These are phyloP conservation scores for Simplicillium aogashimaense DNA, from an alignment of 2,329 filamentous ascomycete genomes.

Conservation along the genomic window DNA sequence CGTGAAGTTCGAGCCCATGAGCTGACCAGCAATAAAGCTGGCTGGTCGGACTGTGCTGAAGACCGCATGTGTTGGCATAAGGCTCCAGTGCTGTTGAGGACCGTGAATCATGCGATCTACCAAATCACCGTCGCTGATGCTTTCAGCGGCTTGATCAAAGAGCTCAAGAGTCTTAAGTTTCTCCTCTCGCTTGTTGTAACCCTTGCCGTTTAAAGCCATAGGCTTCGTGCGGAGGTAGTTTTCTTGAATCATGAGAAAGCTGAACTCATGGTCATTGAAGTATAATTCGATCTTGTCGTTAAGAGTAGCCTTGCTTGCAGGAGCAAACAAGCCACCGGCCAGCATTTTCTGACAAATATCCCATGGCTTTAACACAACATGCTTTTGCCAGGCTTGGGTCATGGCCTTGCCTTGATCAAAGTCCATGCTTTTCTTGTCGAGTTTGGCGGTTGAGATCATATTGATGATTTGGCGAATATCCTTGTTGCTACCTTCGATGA, in stretches of 20 bases:
- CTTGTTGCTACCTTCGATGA: constrained; percentile 91
- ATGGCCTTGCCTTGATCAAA: constrained; percentile 84
- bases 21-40: constrained; percentile 74
- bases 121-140: constrained; percentile 93
- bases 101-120: constrained; percentile 98
- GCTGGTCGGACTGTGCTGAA: constrained; percentile 92
- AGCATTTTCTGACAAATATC: constrained; percentile 94
- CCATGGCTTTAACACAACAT: constrained; percentile 94
- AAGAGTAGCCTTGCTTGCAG: constrained; percentile 72
- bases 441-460: constrained; percentile 90
- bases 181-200: constrained; percentile 54
- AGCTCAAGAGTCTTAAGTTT: constrained; percentile 79
- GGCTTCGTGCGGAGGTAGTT: constrained; percentile 88
- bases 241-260: constrained; percentile 94
- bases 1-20: constrained; percentile 70
- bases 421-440: constrained; percentile 71
- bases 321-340: constrained; percentile 74
- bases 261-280: constrained; percentile 99
- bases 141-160: constrained; percentile 79
- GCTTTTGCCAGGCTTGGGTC: constrained; percentile 98
- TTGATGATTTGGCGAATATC: constrained; percentile 98
- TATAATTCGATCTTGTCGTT: constrained; percentile 99
- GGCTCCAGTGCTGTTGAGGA: constrained; percentile 92
- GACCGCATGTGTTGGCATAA: constrained; percentile 93
- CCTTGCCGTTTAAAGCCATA: constrained; percentile 43